These are phyloP conservation scores for Dioscorea zingiberensis DNA, from an alignment of 106 monocot genomes.

Conservation along the genomic window DNA sequence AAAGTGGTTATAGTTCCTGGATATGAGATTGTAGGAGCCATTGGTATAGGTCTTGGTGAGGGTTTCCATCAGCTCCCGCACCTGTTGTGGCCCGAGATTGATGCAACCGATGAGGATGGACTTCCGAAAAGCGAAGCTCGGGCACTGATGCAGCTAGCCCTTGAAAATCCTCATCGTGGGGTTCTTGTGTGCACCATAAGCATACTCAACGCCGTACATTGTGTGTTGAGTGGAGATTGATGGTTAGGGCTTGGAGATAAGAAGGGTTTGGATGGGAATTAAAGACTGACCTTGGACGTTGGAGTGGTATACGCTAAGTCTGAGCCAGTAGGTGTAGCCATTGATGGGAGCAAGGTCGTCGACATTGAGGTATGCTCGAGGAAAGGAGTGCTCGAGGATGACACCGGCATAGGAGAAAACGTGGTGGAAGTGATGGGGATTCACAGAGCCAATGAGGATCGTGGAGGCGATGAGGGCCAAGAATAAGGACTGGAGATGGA, in stretches of 20 bases:
- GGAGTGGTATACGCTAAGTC: constrained; percentile 83
- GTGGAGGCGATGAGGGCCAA: too few species aligned
- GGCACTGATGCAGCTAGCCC: constrained; percentile 67
- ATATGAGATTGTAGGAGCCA: constrained; percentile 69
- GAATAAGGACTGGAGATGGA: too few species aligned
- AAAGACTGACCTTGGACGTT: constrained; percentile 57
- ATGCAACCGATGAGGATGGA: constrained; percentile 73
- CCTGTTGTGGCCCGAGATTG: constrained; percentile 57
- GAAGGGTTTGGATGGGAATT: neutral
- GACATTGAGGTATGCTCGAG: constrained; percentile 89
- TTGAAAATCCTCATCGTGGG: constrained; percentile 85
- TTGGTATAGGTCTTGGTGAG: constrained; percentile 60
- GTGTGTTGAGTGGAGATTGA: neutral
- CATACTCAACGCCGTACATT: constrained; percentile 98
- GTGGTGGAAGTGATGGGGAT: too few species aligned
- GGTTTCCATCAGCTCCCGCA: constrained; percentile 60
- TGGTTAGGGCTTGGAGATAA: too few species aligned
- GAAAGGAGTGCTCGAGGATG: constrained; percentile 27
- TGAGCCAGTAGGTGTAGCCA: constrained; percentile 83
- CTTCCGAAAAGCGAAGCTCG: constrained; percentile 81
- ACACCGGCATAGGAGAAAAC: constrained; percentile 15
- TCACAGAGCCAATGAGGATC: too few species aligned
- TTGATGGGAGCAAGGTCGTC: constrained; percentile 93
- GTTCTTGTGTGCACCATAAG: constrained; percentile 85
- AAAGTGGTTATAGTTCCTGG: constrained; percentile 97